Evolutionary conservation across 2,329 filamentous ascomycete genomes (phyloP).

Genomic region (Beauveria pseudobassiana): DNA sequence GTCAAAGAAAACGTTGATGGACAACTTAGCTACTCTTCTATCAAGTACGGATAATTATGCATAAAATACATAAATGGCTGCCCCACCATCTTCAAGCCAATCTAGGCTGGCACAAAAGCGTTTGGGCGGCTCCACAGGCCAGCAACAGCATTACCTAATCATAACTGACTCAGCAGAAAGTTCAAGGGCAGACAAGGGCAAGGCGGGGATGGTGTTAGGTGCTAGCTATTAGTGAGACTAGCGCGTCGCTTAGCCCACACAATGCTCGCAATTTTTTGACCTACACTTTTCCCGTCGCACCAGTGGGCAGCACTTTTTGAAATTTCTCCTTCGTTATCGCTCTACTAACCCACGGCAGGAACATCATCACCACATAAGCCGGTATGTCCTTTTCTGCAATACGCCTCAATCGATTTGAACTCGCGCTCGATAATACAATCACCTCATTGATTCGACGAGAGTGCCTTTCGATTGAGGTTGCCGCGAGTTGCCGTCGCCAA

Average conservation of each 20-base stretch:
- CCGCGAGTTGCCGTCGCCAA: not conserved
- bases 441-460: not conserved
- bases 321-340: constrained; percentile 24
- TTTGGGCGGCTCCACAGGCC: not conserved
- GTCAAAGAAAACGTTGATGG: too few species aligned
- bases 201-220: constrained; percentile 22
- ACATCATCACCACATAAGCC: constrained; percentile 26
- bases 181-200: constrained; percentile 12
- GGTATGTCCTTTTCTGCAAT: constrained; percentile 23
- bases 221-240: constrained; percentile 22
- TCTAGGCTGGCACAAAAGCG: not conserved
- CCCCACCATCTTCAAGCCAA: not conserved
- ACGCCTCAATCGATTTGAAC: constrained; percentile 2
- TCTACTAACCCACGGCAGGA: constrained; percentile 32
- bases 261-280: constrained; percentile 24
- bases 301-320: constrained; percentile 15
- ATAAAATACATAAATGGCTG: constrained; percentile 4
- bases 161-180: constrained; percentile 8
- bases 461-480: constrained; percentile 6
- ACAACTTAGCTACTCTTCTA: too few species aligned
- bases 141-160: constrained; percentile 24
- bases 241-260: constrained; percentile 32
- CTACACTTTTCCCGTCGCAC: constrained; percentile 25
- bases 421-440: constrained; percentile 1
- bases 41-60: not conserved